Conservation (phyloP, 176 grass and related monocot genomes). For the Puccinellia tenuiflora region DNA sequence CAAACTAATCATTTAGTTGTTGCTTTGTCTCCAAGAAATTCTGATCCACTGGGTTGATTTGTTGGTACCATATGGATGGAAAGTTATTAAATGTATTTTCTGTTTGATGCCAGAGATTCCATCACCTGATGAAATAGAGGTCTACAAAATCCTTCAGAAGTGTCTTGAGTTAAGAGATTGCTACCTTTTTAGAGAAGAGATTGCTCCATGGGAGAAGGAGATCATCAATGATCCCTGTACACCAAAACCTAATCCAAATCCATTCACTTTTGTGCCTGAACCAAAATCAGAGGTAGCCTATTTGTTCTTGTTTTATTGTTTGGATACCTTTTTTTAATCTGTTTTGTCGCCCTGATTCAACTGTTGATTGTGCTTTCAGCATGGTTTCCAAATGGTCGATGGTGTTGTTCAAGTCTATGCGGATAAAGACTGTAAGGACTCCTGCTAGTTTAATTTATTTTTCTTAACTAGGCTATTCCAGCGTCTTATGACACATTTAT, state of each 20-base stretch:
- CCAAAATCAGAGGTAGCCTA: constrained; percentile 67
- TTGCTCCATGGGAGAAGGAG: constrained; percentile 96
- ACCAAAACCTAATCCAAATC: constrained; percentile 91
- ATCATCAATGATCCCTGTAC: constrained; percentile 94
- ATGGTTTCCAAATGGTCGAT: constrained; percentile 87
- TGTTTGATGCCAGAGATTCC: constrained; percentile 62
- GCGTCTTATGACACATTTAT: constrained; percentile 13
- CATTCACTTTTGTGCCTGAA: constrained; percentile 69
- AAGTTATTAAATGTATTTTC: constrained; percentile 17
- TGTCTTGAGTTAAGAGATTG: constrained; percentile 82
- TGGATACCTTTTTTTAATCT: background rate
- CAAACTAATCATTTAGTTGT: background rate
- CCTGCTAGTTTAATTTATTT: background rate
- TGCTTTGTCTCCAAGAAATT: constrained; percentile 5
- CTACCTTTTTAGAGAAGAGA: constrained; percentile 77
- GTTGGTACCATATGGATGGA: constrained; percentile 10
- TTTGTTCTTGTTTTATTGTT: constrained; percentile 24
- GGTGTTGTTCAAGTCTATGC: constrained; percentile 86
- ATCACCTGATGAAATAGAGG: constrained; percentile 77
- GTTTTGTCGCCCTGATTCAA: constrained; percentile 1
- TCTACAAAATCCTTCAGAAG: constrained; percentile 89
- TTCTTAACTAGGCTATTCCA: constrained; percentile 14
- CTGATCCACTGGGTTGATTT: constrained; percentile 1
- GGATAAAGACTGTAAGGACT: constrained; percentile 56
- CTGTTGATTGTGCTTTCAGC: constrained; percentile 44